Evolutionary conservation across 2,329 filamentous ascomycete species (phyloP), one percentile per base, ranked within the genome.

Genomic region (Nemania serpens): DNA sequence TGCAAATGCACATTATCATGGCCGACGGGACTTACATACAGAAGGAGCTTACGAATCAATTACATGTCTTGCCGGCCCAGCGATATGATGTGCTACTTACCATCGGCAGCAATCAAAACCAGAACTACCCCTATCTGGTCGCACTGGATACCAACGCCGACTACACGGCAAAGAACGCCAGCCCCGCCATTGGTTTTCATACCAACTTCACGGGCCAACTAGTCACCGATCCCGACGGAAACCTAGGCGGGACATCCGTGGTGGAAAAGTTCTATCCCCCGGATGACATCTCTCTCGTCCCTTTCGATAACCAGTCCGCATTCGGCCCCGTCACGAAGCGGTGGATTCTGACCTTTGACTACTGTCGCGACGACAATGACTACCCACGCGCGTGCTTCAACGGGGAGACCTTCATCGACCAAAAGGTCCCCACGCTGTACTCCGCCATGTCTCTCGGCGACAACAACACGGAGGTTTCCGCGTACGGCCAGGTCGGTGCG

Each of bases 381-480:
- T 82, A 84, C 33, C 82, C 82, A 59, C 89, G 90, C 29, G 81
- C 82, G 11, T 85, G 79, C 69, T 79, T 88, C 74, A 92, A 91
- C 74, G 83, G 84, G 66, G 75, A 86, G 46, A 88, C 88, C 6
- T 92, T 90, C 70, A 82, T 89, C n/a, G 63, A 73, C 7, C 89
- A 89, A 53, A 84, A 86, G 69, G 88, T 91, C 0, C 90, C 90
- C 0, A 85, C 87, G 0, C 77, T 93, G 5, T 93, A 91, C 79
- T 88, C 87, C 2, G 89, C 82, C n/a, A 79, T 90, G 2, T 86
- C 86, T 0, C 76, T 83, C 1, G 83, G 82, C 4, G 67, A 73
- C 0, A 66, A 75, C 69, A 81, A 81, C 69, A 75, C 72, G 5
- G 70, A 82, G 64, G 71, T 76, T 0, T 36, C 59, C 2, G 73